Evolutionary conservation across 2,329 filamentous ascomycete genomes (phyloP).

Genomic region (Diaporthe capsici): DNA sequence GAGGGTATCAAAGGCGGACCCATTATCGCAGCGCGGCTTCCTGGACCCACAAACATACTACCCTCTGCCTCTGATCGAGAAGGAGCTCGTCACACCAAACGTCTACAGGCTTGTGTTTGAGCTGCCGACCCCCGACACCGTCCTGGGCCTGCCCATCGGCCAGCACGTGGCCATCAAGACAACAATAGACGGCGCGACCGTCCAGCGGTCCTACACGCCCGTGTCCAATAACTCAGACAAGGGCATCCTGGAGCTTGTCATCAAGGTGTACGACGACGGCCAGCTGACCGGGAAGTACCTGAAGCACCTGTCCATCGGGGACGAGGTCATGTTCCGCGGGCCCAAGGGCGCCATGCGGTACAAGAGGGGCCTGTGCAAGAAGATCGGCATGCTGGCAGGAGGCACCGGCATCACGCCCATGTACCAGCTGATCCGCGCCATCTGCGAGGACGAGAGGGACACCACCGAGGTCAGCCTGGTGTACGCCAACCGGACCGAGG

Average conservation of each 20-base stretch:
- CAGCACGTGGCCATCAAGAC: constrained; percentile 70
- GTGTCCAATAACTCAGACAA: constrained; percentile 64
- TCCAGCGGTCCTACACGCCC: constrained; percentile 69
- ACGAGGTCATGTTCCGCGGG: constrained; percentile 66
- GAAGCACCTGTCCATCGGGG: constrained; percentile 60
- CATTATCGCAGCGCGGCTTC: constrained; percentile 59
- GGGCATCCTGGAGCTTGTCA: constrained; percentile 64
- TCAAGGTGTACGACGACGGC: constrained; percentile 66
- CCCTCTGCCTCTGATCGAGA: constrained; percentile 59
- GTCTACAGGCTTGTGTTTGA: constrained; percentile 63
- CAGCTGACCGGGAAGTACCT: constrained; percentile 65
- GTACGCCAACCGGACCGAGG: constrained; percentile 71
- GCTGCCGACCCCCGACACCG: constrained; percentile 58
- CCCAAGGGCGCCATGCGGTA: constrained; percentile 72
- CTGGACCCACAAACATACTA: constrained; percentile 65
- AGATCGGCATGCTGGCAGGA: constrained; percentile 70
- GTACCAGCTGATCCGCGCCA: constrained; percentile 74
- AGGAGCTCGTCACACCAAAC: constrained; percentile 57
- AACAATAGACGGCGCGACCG: constrained; percentile 58
- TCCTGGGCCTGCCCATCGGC: constrained; percentile 69
- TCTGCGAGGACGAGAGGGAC: constrained; percentile 73
- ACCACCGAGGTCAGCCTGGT: constrained; percentile 69
- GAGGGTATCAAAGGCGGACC: constrained; percentile 54
- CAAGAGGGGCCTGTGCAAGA: constrained; percentile 55
- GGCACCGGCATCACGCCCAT: constrained; percentile 68